These are phyloP conservation scores for Pleurotus salmoneostramineus DNA, from an alignment of 768 basidiomycete species.

Conservation along the genomic window DNA sequence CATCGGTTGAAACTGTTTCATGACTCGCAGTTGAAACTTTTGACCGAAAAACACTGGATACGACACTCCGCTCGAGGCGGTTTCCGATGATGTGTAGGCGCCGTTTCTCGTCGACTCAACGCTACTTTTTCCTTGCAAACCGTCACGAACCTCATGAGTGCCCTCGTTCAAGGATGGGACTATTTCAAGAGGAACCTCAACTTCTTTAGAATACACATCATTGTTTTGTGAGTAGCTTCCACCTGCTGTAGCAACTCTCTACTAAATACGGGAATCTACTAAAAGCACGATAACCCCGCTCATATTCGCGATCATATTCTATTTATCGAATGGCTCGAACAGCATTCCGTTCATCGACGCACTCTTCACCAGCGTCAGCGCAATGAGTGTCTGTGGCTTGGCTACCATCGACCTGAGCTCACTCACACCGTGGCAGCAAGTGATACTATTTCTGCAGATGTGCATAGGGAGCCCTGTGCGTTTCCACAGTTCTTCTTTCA, in stretches of 20 bases:
- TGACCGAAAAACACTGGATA: neutral
- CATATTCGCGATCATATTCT: slow-evolving; percentile 78
- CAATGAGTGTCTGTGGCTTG: slow-evolving; percentile 75
- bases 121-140: neutral
- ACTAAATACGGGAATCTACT: neutral
- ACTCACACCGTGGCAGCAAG: slow-evolving; percentile 69
- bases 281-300: slow-evolving; percentile 76
- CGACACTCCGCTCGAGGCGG: neutral
- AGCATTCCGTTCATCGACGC: slow-evolving; percentile 74
- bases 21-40: neutral
- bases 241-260: slow-evolving; percentile 1
- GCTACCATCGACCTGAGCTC: slow-evolving; percentile 65
- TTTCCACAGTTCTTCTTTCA: slow-evolving; percentile 10
- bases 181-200: slow-evolving; percentile 4
- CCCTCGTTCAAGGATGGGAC: neutral
- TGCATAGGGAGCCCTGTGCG: slow-evolving; percentile 71
- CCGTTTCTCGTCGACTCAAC: neutral
- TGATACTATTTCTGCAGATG: slow-evolving; percentile 74
- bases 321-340: slow-evolving; percentile 72
- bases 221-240: slow-evolving; percentile 49
- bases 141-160: neutral
- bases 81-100: neutral
- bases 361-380: slow-evolving; percentile 73
- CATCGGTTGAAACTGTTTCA: neutral
- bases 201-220: slow-evolving; percentile 41